phyloP scores from a whole-genome alignment of 192 early-diverging fungal genomes.

The Gaertneriomyces semiglobifer region DNA sequence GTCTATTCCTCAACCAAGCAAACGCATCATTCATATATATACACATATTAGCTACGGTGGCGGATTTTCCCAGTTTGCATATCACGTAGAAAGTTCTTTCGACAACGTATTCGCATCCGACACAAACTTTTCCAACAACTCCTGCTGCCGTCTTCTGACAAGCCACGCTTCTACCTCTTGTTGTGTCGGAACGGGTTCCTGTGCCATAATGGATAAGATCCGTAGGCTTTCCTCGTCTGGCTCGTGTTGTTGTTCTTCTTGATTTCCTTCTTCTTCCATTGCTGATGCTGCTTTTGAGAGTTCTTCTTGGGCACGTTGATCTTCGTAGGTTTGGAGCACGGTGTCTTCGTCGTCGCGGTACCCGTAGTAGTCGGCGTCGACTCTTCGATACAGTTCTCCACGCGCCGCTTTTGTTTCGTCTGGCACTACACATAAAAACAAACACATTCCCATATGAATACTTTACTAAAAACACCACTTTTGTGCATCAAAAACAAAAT shows the following conservation, averaged over 20 bases:
- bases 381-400: slow-evolving; percentile 67
- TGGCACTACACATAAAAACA: background rate
- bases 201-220: slow-evolving; percentile 10
- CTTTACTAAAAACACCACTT: background rate
- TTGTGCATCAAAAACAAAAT: background rate
- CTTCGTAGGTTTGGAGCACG: slow-evolving; percentile 69
- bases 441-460: background rate
- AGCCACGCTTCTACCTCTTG: slow-evolving; percentile 74
- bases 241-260: background rate
- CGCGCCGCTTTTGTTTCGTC: slow-evolving; percentile 30
- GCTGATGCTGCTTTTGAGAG: background rate
- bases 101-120: slow-evolving; percentile 11
- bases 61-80: too few species aligned
- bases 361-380: slow-evolving; percentile 94
- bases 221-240: slow-evolving; percentile 9
- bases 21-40: too few species aligned
- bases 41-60: too few species aligned
- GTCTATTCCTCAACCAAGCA: too few species aligned
- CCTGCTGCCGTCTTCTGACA: slow-evolving; percentile 67
- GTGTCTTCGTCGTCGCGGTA: slow-evolving; percentile 92
- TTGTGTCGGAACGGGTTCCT: slow-evolving; percentile 58
- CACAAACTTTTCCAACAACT: slow-evolving; percentile 20
- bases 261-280: background rate
- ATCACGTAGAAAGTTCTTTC: background rate
- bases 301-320: slow-evolving; percentile 40